Conservation (phyloP, 2,329 filamentous ascomycete species). For the Xenoacremonium recifei region DNA sequence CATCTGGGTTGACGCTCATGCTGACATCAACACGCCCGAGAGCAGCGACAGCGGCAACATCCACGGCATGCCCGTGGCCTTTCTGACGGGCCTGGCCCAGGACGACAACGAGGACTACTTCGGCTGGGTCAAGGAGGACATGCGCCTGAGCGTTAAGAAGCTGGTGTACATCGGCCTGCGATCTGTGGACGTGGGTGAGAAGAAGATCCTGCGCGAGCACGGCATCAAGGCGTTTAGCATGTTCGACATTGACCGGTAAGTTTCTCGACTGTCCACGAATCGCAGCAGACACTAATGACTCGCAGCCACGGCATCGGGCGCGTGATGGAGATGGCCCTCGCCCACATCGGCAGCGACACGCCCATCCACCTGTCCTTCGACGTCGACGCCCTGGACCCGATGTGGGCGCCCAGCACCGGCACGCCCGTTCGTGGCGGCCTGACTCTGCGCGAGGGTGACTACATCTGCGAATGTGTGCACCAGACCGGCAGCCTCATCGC, state of each 20-base stretch:
- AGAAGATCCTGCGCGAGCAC: slow-evolving; percentile 83
- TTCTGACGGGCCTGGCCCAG: slow-evolving; percentile 79
- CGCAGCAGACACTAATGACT: background rate
- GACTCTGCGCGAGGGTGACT: slow-evolving; percentile 93
- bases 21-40: slow-evolving; percentile 97
- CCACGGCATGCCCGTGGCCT: slow-evolving; percentile 96
- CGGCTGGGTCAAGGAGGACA: slow-evolving; percentile 80
- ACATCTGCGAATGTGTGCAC: slow-evolving; percentile 87
- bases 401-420: slow-evolving; percentile 94
- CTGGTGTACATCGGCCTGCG: slow-evolving; percentile 95
- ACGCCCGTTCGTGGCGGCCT: slow-evolving; percentile 91
- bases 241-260: slow-evolving; percentile 91
- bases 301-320: slow-evolving; percentile 84
- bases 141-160: slow-evolving; percentile 71
- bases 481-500: slow-evolving; percentile 76
- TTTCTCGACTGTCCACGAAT: slow-evolving; percentile 5
- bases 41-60: slow-evolving; percentile 87
- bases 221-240: slow-evolving; percentile 96
- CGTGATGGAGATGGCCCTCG: slow-evolving; percentile 97
- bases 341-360: slow-evolving; percentile 89
- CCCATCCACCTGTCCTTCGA: slow-evolving; percentile 98
- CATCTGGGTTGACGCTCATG: slow-evolving; percentile 98
- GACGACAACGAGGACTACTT: slow-evolving; percentile 78
- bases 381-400: slow-evolving; percentile 91
- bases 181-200: slow-evolving; percentile 92